phyloP scores from a whole-genome alignment of 371 early-diverging fungal genomes.

The Sporodiniella umbellata region DNA sequence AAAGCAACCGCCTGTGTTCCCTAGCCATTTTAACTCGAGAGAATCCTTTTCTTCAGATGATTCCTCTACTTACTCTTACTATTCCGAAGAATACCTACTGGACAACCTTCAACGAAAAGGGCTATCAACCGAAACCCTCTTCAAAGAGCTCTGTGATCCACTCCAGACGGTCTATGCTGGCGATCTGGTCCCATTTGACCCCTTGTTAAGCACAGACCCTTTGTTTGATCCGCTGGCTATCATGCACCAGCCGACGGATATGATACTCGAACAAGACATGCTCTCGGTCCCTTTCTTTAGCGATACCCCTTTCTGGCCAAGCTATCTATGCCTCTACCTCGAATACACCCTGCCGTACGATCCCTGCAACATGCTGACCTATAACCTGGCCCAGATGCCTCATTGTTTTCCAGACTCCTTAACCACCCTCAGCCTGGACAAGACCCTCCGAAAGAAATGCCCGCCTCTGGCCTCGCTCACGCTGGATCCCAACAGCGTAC shows the following conservation, averaged over 20 bases:
- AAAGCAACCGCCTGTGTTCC: not conserved
- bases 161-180: constrained; percentile 18
- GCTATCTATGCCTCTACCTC: constrained; percentile 43
- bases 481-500: not conserved
- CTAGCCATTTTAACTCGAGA: constrained; percentile 14
- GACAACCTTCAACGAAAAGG: no score
- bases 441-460: constrained; percentile 28
- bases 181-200: not conserved
- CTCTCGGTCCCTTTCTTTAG: not conserved
- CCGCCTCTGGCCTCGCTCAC: constrained; percentile 15
- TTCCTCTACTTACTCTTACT: constrained; percentile 42
- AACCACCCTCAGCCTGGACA: constrained; percentile 4
- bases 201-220: constrained; percentile 1
- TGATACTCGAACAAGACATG: not conserved
- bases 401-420: constrained; percentile 37
- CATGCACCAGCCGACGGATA: not conserved
- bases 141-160: constrained; percentile 23
- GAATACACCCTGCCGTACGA: constrained; percentile 40
- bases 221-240: constrained; percentile 4
- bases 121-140: no score
- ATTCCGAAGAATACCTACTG: constrained; percentile 44
- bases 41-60: constrained; percentile 41
- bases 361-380: constrained; percentile 25
- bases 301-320: constrained; percentile 35
- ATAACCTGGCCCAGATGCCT: constrained; percentile 38